phyloP scores from a whole-genome alignment of 1,139 yeast genomes.

The Geotrichum reessii region DNA sequence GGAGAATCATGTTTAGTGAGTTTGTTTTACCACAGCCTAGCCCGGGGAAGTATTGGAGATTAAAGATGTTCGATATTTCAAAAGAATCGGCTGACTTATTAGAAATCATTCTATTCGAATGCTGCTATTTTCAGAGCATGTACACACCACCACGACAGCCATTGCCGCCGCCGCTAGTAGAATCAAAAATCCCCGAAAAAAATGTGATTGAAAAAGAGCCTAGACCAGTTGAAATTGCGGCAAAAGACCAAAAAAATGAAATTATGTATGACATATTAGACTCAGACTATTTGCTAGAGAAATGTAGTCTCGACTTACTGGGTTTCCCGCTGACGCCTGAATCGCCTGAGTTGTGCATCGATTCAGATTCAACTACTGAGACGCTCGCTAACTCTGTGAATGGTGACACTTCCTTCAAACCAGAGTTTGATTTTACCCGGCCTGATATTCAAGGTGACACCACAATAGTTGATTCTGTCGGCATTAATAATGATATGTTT shows the following conservation, averaged over 20 bases:
- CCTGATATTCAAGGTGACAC: background rate
- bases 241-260: background rate
- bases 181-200: slow-evolving; percentile 3
- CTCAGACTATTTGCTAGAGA: background rate
- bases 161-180: background rate
- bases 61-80: slow-evolving; percentile 38
- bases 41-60: slow-evolving; percentile 70
- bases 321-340: slow-evolving; percentile 1
- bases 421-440: background rate
- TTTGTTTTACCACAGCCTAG: slow-evolving; percentile 61
- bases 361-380: background rate
- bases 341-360: background rate
- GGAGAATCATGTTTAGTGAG: slow-evolving; percentile 49
- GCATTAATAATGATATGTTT: background rate
- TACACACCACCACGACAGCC: background rate
- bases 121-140: slow-evolving; percentile 41
- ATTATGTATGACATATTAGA: slow-evolving; percentile 12
- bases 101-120: slow-evolving; percentile 39
- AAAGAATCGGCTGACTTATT: slow-evolving; percentile 37
- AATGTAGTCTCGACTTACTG: background rate
- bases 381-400: background rate
- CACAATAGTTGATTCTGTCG: background rate
- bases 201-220: slow-evolving; percentile 34
- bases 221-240: background rate
- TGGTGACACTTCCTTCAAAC: background rate